Evolutionary conservation across 495 filamentous ascomycete genomes (phyloP).

Genomic region (Neurospora sp.): DNA sequence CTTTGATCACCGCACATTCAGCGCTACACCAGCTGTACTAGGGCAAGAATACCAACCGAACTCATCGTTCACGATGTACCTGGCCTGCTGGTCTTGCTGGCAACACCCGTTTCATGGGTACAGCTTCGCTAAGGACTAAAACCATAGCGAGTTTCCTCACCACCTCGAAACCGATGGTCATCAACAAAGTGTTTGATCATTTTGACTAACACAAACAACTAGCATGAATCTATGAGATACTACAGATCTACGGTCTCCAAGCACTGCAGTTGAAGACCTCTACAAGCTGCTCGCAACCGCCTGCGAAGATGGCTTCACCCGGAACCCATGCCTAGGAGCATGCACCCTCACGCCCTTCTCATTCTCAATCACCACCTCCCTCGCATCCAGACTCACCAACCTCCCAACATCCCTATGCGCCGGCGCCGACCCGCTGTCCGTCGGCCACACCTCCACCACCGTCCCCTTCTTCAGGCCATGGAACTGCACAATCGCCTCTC

Average conservation of each 20-base stretch:
- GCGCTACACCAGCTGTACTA: background rate
- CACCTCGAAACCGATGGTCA: background rate
- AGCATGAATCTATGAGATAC: background rate
- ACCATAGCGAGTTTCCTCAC: too few species aligned
- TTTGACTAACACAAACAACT: background rate
- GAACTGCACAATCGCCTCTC: constrained; percentile 19
- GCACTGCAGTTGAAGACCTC: background rate
- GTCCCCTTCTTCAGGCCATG: constrained; percentile 35
- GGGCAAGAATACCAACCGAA: background rate
- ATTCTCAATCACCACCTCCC: constrained; percentile 44
- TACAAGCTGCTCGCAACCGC: background rate
- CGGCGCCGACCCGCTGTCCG: constrained; percentile 38
- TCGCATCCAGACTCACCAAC: constrained; percentile 35
- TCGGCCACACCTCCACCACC: constrained; percentile 44
- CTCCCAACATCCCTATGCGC: constrained; percentile 42
- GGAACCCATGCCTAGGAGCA: constrained; percentile 47
- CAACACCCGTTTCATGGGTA: background rate
- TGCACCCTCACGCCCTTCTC: constrained; percentile 39
- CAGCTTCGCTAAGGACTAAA: too few species aligned
- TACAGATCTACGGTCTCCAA: background rate
- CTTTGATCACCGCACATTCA: background rate
- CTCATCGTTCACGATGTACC: background rate
- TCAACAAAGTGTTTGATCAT: background rate
- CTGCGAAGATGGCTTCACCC: constrained; percentile 20
- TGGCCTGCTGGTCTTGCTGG: background rate